A percentile compares a stretch with the other conserved stretches of the same genome.
Evolutionary conservation across 768 basidiomycete species (phyloP).

Genomic region (Tricholoma furcatifolium): DNA sequence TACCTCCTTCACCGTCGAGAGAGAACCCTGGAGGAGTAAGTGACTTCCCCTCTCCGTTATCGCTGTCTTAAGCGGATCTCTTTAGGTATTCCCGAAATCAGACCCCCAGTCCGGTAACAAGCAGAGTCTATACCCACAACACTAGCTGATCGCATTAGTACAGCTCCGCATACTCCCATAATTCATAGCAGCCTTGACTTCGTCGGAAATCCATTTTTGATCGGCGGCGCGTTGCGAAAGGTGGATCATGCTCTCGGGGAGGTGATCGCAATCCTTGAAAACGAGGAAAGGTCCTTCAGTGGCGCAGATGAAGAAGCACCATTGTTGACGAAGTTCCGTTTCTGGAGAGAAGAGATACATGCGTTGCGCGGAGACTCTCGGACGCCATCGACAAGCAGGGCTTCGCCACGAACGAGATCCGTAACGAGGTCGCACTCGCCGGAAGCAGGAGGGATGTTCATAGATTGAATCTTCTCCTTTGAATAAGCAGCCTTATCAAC

Average conservation of each 20-base stretch:
- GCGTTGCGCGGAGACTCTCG: constrained; percentile 26
- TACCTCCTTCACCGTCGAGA: constrained; percentile 42
- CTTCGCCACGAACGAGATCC: constrained; percentile 8
- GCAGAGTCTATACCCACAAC: neutral
- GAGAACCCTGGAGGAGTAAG: constrained; percentile 48
- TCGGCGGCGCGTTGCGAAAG: constrained; percentile 39
- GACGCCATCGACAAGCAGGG: constrained; percentile 8
- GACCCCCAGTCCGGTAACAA: constrained; percentile 36
- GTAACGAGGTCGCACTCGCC: constrained; percentile 15
- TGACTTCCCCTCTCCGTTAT: neutral
- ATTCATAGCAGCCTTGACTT: constrained; percentile 22
- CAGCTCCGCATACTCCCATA: constrained; percentile 21
- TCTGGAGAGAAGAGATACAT: constrained; percentile 41
- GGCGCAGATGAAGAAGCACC: constrained; percentile 30
- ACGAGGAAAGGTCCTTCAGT: constrained; percentile 37
- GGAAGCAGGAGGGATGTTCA: constrained; percentile 32
- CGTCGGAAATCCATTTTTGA: constrained; percentile 48
- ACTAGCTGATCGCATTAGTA: neutral
- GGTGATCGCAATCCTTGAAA: constrained; percentile 42
- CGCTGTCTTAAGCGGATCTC: neutral
- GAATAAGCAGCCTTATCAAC: no score
- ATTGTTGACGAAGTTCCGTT: constrained; percentile 37
- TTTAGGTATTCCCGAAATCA: constrained; percentile 47
- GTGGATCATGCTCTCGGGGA: constrained; percentile 43
- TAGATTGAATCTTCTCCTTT: constrained; percentile 20